Percentiles rank a stretch among this genome's conserved stretches.
These are phyloP conservation scores for Eleusine indica DNA, from an alignment of 176 grass and related monocot species.

Conservation along the genomic window DNA sequence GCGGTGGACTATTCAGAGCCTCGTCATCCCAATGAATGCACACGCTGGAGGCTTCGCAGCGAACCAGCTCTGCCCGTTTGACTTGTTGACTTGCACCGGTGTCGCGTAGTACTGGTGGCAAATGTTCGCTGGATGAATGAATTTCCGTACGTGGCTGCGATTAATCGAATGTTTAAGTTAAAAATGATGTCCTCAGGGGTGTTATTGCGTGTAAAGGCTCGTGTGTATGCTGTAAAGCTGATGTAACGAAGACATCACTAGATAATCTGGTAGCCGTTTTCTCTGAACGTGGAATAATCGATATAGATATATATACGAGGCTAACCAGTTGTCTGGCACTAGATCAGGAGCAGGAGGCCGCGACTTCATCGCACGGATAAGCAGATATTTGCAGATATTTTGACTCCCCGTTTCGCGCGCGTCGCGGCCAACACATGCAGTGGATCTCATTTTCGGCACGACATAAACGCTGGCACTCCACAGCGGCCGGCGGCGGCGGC, in stretches of 20 bases:
- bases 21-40: background rate
- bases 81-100: background rate
- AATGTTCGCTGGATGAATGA: too few relatives aligned
- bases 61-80: background rate
- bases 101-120: background rate
- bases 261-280: background rate
- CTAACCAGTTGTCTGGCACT: too few relatives aligned
- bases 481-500: background rate
- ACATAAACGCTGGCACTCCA: background rate
- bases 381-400: background rate
- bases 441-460: background rate
- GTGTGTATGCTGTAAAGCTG: slow-evolving; percentile 10
- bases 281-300: background rate
- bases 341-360: too few relatives aligned
- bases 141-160: too few relatives aligned
- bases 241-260: background rate
- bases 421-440: background rate
- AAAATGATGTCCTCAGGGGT: background rate
- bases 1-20: background rate
- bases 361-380: background rate
- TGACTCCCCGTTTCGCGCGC: background rate
- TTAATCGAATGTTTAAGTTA: too few relatives aligned
- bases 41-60: background rate
- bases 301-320: background rate
- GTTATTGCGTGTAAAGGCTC: background rate